These are phyloP conservation scores for Jamesozyma spencerorum DNA, from an alignment of 805 yeast species.

Conservation along the genomic window DNA sequence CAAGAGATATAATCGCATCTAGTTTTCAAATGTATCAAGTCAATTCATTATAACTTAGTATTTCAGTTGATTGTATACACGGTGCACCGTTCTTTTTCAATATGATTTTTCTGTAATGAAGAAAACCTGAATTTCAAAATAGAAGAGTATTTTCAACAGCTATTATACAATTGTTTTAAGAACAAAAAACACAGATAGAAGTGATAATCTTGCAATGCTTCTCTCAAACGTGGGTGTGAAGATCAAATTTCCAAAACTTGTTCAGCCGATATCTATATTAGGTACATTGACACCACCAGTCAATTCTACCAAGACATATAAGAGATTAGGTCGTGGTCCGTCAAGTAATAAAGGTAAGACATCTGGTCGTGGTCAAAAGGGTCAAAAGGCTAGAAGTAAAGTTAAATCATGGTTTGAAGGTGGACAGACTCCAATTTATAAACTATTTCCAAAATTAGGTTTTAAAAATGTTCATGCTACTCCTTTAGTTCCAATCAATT, in stretches of 20 bases:
- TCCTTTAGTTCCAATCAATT: constrained; percentile 49
- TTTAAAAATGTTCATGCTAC: constrained; percentile 57
- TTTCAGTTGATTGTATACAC: no score
- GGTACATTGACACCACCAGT: constrained; percentile 50
- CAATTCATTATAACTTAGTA: no score
- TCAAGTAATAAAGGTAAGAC: constrained; percentile 90
- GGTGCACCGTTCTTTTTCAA: no score
- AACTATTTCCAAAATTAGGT: constrained; percentile 81
- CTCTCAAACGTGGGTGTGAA: constrained; percentile 1
- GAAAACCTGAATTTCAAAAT: no score
- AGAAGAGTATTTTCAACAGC: no score
- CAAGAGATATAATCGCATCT: no score
- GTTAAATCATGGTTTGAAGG: constrained; percentile 96
- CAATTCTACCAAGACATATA: constrained; percentile 51
- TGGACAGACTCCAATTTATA: constrained; percentile 91
- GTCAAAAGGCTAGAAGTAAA: constrained; percentile 91
- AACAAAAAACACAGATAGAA: no score
- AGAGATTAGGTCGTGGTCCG: constrained; percentile 92
- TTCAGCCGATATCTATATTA: constrained; percentile 25
- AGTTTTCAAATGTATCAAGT: no score
- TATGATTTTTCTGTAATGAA: no score
- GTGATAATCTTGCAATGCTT: no score
- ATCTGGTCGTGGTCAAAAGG: constrained; percentile 95
- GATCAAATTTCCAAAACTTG: constrained; percentile 1
- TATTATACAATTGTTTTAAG: no score